phyloP scores from a whole-genome alignment of 352 stramenopile genomes.

The Globisporangium ultimum region DNA sequence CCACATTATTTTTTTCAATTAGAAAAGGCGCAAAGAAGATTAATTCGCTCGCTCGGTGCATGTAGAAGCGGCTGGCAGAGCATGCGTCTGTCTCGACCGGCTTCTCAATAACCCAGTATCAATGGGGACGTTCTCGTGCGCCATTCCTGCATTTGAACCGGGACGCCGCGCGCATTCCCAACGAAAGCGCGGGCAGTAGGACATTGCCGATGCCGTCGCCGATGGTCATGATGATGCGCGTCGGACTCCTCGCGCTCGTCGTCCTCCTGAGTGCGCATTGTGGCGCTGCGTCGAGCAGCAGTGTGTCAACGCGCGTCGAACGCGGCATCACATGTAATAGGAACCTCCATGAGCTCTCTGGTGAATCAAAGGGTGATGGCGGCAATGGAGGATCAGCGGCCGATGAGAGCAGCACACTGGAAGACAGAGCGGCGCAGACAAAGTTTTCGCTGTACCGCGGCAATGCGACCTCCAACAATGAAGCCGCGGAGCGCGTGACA shows the following conservation, averaged over 20 bases:
- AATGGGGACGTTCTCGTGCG: no score
- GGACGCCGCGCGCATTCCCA: no score
- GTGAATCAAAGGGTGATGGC: neutral
- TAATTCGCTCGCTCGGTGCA: no score
- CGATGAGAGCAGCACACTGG: neutral
- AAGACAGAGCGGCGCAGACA: conserved; percentile 8
- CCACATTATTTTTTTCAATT: no score
- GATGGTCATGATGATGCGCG: neutral
- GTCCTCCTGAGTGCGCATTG: neutral
- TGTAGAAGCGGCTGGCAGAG: no score
- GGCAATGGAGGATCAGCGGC: neutral
- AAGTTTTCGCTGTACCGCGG: conserved; percentile 11
- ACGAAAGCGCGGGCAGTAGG: no score
- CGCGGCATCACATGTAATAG: neutral
- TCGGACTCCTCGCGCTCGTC: no score
- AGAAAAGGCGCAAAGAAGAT: no score
- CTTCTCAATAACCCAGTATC: no score
- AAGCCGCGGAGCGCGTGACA: neutral
- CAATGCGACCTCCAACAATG: neutral
- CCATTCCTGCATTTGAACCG: no score
- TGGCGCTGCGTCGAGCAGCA: neutral
- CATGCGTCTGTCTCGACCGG: no score
- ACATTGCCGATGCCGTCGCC: neutral
- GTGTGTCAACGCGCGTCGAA: no score
- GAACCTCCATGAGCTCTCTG: neutral